phyloP scores from a whole-genome alignment of 2,329 filamentous ascomycete species.

The Helicocarpus griseus region DNA sequence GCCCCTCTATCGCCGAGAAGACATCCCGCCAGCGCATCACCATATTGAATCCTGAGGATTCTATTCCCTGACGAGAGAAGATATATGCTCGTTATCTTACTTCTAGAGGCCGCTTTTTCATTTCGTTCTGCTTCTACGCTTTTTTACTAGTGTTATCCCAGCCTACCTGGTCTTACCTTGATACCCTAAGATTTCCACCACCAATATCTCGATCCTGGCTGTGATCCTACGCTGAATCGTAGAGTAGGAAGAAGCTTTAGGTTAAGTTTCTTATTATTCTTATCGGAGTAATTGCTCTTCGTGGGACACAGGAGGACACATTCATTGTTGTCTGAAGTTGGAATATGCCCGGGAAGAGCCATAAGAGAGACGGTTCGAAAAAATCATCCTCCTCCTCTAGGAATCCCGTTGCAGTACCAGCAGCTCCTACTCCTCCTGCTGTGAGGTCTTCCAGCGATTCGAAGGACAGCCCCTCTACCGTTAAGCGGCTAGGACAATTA shows the following conservation, averaged over 20 bases:
- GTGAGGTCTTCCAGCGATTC: conserved; percentile 3
- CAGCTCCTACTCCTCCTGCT: background rate
- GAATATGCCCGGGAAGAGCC: conserved; percentile 6
- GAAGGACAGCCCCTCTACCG: conserved; percentile 1
- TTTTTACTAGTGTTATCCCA: no score
- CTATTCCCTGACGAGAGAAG: background rate
- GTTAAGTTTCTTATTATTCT: background rate
- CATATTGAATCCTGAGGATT: background rate
- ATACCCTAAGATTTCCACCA: background rate
- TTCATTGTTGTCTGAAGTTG: background rate
- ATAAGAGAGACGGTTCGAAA: conserved; percentile 9
- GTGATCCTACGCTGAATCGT: background rate
- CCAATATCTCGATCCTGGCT: background rate
- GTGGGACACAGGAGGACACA: background rate
- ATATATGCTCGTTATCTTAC: background rate
- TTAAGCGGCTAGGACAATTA: background rate
- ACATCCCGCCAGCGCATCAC: background rate
- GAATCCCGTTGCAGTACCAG: conserved; percentile 3
- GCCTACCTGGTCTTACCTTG: background rate
- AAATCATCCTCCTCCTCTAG: conserved; percentile 5
- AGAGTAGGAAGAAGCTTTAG: background rate
- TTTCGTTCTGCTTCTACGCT: no score
- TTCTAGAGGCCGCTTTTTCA: background rate
- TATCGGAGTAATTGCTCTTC: background rate
- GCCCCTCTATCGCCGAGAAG: background rate